Conservation (phyloP, 179 eudicot species). For the Pouteria campechiana region DNA sequence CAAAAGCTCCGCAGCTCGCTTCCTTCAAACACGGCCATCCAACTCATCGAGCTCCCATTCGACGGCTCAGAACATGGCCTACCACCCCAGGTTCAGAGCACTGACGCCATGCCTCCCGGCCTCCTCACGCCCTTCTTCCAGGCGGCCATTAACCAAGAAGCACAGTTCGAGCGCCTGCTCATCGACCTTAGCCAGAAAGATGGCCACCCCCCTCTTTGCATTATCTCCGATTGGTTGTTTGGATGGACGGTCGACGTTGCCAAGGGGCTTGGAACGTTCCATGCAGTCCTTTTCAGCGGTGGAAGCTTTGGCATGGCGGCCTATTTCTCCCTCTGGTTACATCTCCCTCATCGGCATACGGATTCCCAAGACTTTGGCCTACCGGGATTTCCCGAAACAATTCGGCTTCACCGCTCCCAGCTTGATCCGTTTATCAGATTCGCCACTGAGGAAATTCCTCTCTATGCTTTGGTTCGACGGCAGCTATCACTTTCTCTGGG, state of each 20-base stretch:
- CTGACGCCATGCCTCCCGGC: background rate
- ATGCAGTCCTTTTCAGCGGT: slow-evolving; percentile 39
- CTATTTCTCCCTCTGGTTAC: slow-evolving; percentile 43
- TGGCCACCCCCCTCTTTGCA: slow-evolving; percentile 45
- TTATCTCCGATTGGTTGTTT: slow-evolving; percentile 49
- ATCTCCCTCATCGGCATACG: slow-evolving; percentile 53
- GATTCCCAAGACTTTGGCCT: slow-evolving; percentile 35
- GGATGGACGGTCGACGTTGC: slow-evolving; percentile 64
- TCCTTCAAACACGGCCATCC: background rate
- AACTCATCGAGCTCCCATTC: background rate
- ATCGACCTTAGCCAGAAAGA: slow-evolving; percentile 7
- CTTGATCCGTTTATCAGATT: slow-evolving; percentile 35
- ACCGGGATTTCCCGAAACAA: slow-evolving; percentile 56
- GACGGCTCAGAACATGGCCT: too few species aligned
- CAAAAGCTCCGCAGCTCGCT: slow-evolving; percentile 1
- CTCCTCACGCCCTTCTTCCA: slow-evolving; percentile 23
- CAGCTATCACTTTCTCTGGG: slow-evolving; percentile 21
- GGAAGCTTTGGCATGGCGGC: slow-evolving; percentile 77
- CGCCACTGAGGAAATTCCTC: slow-evolving; percentile 51
- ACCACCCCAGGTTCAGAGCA: background rate
- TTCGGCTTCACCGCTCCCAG: slow-evolving; percentile 26
- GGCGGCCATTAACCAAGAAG: slow-evolving; percentile 36
- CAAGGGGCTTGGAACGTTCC: slow-evolving; percentile 10
- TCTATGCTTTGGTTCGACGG: slow-evolving; percentile 57
- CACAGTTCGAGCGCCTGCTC: slow-evolving; percentile 18